Evolutionary conservation across 441 rosid genomes (phyloP), one percentile per base, ranked within the genome.

Genomic region (Aquilaria agallochum): DNA sequence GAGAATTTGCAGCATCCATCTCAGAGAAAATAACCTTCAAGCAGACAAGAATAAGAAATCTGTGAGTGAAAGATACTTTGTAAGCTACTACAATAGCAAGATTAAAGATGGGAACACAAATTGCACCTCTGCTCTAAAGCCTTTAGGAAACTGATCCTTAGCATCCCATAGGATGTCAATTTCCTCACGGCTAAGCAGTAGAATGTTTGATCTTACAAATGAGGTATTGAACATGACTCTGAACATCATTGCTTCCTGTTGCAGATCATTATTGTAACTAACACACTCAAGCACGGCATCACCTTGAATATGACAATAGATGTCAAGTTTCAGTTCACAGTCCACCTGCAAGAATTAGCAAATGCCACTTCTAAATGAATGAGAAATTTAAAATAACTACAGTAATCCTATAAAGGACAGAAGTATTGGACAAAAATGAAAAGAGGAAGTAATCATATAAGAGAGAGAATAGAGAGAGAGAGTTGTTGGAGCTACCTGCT

Each of bases 211-310:
- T 68, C 85, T 77, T 69, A 92, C 76, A 71, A 87, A 92, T 59
- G 96, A 82, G 9, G 95, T 89, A 68, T 92, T 87, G 76, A 92
- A 92, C 86, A 85, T 83, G 74, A 79, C 87, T 53, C 92, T 81
- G 57, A 89, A 92, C 81, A 92, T 81, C 89, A 89, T 87, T 72
- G 77, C 78, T 68, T 91, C 96, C 58, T 69, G 77, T 70, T 83
- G 89, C 60, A 73, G 75, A 60, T 82, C 90, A 74, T 78, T 78
- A 34, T 78, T 83, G 70, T 85, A 60, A 53, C 66, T 74, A 68
- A 83, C 75, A 72, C 96, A 89, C 79, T 89, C 97, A 58, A 92
- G 80, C 70, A 92, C 92, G 31, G 87, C 87, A 77, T 92, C 97
- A 70, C 96, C 96, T 66, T 89, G 88, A 71, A 89, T 64, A 74